Evolutionary conservation across 306 rosid genomes (phyloP).

Genomic region (Acacia crassicarpa): DNA sequence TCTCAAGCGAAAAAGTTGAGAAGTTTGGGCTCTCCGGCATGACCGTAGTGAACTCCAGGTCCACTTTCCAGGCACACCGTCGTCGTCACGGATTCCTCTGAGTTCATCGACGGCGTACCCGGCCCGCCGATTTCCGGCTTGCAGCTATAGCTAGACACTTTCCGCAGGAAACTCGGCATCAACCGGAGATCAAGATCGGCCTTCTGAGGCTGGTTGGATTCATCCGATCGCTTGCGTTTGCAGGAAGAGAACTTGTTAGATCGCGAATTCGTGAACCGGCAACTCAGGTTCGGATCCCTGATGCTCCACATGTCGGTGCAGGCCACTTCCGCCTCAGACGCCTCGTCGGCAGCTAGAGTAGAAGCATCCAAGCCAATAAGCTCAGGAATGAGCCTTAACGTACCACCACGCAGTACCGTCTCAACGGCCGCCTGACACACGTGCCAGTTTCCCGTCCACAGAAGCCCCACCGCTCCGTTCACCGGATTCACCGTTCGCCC

Average conservation of each 20-base stretch:
- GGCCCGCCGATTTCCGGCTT: slow-evolving; percentile 57
- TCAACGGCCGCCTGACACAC: slow-evolving; percentile 90
- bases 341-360: slow-evolving; percentile 47
- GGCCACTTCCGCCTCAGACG: slow-evolving; percentile 65
- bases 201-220: slow-evolving; percentile 30
- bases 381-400: slow-evolving; percentile 64
- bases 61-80: slow-evolving; percentile 63
- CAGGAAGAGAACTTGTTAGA: slow-evolving; percentile 34
- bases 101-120: slow-evolving; percentile 83
- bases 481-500: slow-evolving; percentile 88
- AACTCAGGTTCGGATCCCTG: slow-evolving; percentile 47
- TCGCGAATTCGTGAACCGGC: slow-evolving; percentile 44
- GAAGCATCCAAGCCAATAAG: slow-evolving; percentile 41
- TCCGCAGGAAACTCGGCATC: slow-evolving; percentile 52
- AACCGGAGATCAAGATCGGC: slow-evolving; percentile 78
- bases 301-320: slow-evolving; percentile 52
- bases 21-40: slow-evolving; percentile 54
- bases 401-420: slow-evolving; percentile 79
- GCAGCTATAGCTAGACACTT: slow-evolving; percentile 24
- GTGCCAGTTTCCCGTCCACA: slow-evolving; percentile 93
- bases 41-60: slow-evolving; percentile 36
- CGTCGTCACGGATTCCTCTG: slow-evolving; percentile 85
- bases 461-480: slow-evolving; percentile 80
- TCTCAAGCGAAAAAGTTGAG: slow-evolving; percentile 70
- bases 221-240: slow-evolving; percentile 60